These are phyloP conservation scores for Colletotrichum orbiculare DNA, from an alignment of 2,329 filamentous ascomycete species.

Conservation along the genomic window DNA sequence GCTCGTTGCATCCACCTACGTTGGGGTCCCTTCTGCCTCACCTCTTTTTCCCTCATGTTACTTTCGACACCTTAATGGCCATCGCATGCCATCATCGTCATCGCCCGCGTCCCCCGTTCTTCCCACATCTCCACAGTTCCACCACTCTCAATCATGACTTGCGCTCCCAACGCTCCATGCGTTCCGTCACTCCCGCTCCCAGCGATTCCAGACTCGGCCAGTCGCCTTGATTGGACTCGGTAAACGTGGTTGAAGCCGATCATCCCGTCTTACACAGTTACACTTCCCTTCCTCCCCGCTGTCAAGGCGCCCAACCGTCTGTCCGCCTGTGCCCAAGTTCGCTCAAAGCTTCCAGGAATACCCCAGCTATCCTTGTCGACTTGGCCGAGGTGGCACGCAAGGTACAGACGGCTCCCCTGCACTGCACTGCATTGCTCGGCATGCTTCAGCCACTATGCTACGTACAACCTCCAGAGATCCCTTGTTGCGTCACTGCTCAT, in stretches of 20 bases:
- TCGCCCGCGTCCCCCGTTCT: conserved; percentile 24
- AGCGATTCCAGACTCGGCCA: conserved; percentile 12
- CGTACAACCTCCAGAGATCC: conserved; percentile 18
- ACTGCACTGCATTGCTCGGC: conserved; percentile 15
- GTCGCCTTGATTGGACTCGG: neutral
- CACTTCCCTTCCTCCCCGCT: conserved; percentile 8
- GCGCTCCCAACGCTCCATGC: conserved; percentile 4
- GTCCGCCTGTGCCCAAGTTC: conserved; percentile 8
- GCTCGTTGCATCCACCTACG: neutral
- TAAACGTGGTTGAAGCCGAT: conserved; percentile 28
- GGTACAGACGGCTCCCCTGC: conserved; percentile 26
- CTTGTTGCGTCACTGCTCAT: conserved; percentile 36
- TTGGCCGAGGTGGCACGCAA: conserved; percentile 18
- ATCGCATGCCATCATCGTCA: conserved; percentile 23
- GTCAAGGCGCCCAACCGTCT: conserved; percentile 10
- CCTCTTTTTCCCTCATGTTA: conserved; percentile 2
- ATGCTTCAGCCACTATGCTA: conserved; percentile 29
- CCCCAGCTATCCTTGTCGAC: conserved; percentile 29
- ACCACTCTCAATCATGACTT: conserved; percentile 17
- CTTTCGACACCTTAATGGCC: neutral
- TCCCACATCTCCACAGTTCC: conserved; percentile 21
- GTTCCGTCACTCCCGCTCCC: conserved; percentile 31
- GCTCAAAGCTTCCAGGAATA: conserved; percentile 7
- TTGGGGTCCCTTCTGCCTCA: neutral
- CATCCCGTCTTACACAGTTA: conserved; percentile 16